Percentiles rank a stretch among this genome's conserved stretches.
phyloP scores from a whole-genome alignment of 352 stramenopile species.

The Phytophthora pseudosyringae region DNA sequence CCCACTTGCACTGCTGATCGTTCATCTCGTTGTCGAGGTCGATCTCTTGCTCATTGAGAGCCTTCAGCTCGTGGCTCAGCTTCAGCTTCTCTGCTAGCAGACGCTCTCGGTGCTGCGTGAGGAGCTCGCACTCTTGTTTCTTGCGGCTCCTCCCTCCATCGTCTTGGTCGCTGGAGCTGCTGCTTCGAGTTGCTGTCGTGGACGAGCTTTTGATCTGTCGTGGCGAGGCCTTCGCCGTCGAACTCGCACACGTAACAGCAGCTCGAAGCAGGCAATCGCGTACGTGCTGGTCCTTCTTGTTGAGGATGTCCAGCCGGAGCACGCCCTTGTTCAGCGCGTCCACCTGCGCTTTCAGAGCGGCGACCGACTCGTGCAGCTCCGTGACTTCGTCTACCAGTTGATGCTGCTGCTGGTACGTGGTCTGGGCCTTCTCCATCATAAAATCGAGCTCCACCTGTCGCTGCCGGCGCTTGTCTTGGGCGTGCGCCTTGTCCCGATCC shows the following conservation, averaged over 20 bases:
- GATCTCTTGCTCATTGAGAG: slow-evolving; percentile 36
- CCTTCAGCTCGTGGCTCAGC: slow-evolving; percentile 32
- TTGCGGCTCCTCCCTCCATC: slow-evolving; percentile 28
- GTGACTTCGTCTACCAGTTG: slow-evolving; percentile 60
- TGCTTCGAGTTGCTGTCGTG: slow-evolving; percentile 3
- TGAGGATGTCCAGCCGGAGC: slow-evolving; percentile 53
- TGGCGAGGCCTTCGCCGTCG: slow-evolving; percentile 12
- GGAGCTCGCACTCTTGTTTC: slow-evolving; percentile 49
- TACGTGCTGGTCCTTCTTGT: slow-evolving; percentile 66
- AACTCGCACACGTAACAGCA: slow-evolving; percentile 19
- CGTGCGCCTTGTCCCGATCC: slow-evolving; percentile 58
- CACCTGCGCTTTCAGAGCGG: slow-evolving; percentile 44
- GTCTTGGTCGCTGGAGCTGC: slow-evolving; percentile 13
- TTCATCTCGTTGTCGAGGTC: slow-evolving; percentile 43
- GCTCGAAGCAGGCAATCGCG: slow-evolving; percentile 53
- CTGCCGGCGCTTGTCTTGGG: slow-evolving; percentile 48
- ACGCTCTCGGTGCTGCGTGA: slow-evolving; percentile 40
- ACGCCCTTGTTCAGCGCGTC: slow-evolving; percentile 47
- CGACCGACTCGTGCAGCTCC: slow-evolving; percentile 52
- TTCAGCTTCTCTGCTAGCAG: slow-evolving; percentile 48
- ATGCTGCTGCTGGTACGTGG: slow-evolving; percentile 65
- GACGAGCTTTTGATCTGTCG: slow-evolving; percentile 18
- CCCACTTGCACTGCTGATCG: slow-evolving; percentile 43
- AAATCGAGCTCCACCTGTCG: slow-evolving; percentile 62
- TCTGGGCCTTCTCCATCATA: slow-evolving; percentile 62